Conservation (phyloP, 139 green algal genomes). For the Chlamydomonas asymmetrica region DNA sequence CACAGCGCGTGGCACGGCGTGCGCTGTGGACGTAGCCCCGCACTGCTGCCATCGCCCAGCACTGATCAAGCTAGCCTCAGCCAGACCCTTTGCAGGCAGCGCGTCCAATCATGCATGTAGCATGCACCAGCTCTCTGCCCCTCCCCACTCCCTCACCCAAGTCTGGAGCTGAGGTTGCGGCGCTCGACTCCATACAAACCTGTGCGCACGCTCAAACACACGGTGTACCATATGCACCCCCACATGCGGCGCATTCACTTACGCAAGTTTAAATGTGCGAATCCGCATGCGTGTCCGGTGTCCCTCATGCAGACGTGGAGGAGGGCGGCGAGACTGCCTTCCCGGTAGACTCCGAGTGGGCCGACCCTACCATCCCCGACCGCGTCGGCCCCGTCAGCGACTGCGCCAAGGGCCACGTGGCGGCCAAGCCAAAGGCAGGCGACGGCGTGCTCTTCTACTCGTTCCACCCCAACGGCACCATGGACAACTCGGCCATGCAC, state of each 20-base stretch:
- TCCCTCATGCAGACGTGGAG: slow-evolving; percentile 49
- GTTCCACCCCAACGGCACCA: slow-evolving; percentile 36
- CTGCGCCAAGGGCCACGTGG: slow-evolving; percentile 65
- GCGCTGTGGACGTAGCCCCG: no score
- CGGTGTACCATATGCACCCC: not conserved
- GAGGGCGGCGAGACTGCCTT: slow-evolving; percentile 67
- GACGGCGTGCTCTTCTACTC: slow-evolving; percentile 56
- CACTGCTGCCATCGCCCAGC: no score
- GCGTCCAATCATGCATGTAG: no score
- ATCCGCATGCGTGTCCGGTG: not conserved
- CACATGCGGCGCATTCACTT: not conserved
- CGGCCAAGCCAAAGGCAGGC: slow-evolving; percentile 55
- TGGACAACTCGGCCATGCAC: slow-evolving; percentile 46
- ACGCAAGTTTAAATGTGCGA: not conserved
- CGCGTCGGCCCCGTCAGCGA: slow-evolving; percentile 48
- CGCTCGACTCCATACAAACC: no score
- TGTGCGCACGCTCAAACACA: not conserved
- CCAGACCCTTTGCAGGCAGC: no score
- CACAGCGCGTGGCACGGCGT: no score
- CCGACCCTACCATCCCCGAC: slow-evolving; percentile 33
- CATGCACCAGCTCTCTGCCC: no score
- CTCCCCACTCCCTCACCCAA: no score
- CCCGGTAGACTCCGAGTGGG: slow-evolving; percentile 51
- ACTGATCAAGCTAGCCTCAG: no score
- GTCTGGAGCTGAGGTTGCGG: no score